Conservation (phyloP, 2,329 filamentous ascomycete genomes). For the Fusarium dimerum region DNA sequence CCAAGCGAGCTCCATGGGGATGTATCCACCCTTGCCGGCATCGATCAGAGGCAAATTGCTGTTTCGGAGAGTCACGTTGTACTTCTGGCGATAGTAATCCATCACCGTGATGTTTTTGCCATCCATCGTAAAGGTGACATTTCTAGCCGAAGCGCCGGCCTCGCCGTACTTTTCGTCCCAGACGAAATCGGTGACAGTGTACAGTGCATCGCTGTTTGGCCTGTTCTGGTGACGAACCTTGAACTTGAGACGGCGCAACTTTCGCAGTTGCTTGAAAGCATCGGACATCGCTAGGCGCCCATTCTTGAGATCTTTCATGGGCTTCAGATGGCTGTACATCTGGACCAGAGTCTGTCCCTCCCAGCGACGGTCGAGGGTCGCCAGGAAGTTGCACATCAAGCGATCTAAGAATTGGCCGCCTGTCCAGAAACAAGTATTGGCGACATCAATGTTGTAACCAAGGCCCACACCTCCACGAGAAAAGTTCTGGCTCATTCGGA, state of each 20-base stretch:
- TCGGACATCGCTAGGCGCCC: constrained; percentile 44
- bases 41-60: constrained; percentile 58
- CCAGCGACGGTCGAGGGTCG: constrained; percentile 32
- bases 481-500: constrained; percentile 66
- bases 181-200: constrained; percentile 53
- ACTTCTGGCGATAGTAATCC: constrained; percentile 59
- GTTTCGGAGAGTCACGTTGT: constrained; percentile 50
- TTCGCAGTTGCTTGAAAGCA: constrained; percentile 55
- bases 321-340: constrained; percentile 36
- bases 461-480: constrained; percentile 60
- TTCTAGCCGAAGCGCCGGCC: constrained; percentile 51
- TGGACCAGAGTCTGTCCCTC: constrained; percentile 24
- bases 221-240: constrained; percentile 53
- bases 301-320: constrained; percentile 28
- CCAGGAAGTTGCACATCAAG: constrained; percentile 38
- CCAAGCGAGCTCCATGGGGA: constrained; percentile 63
- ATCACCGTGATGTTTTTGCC: constrained; percentile 47
- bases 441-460: constrained; percentile 85
- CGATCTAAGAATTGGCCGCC: constrained; percentile 40
- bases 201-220: constrained; percentile 46
- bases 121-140: constrained; percentile 56
- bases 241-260: constrained; percentile 58
- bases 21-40: constrained; percentile 54
- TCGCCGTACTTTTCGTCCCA: constrained; percentile 46
- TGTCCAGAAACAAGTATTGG: constrained; percentile 87